Evolutionary conservation across 2,329 filamentous ascomycete species (phyloP).

Genomic region (Colletotrichum musicola): DNA sequence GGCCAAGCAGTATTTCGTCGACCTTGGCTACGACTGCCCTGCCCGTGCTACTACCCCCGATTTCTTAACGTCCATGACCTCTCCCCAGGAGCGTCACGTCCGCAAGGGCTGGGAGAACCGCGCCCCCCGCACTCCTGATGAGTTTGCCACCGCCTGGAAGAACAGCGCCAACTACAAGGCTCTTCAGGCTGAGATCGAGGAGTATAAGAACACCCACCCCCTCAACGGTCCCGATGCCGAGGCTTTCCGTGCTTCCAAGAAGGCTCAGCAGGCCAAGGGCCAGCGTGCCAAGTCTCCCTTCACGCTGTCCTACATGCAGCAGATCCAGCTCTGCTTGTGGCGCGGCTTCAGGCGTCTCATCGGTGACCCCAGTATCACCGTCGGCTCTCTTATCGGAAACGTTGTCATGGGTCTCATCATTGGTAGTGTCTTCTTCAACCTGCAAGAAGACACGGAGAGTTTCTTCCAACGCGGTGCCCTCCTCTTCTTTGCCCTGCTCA

Average conservation of each 20-base stretch:
- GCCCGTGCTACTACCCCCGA: constrained; percentile 77
- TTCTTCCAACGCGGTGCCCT: constrained; percentile 86
- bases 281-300: constrained; percentile 81
- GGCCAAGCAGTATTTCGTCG: constrained; percentile 74
- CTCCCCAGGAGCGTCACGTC: constrained; percentile 66
- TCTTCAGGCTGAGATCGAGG: constrained; percentile 67
- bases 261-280: constrained; percentile 66
- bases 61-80: constrained; percentile 79
- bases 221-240: constrained; percentile 68
- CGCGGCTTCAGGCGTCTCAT: constrained; percentile 83
- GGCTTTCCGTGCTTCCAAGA: constrained; percentile 67
- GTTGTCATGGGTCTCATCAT: constrained; percentile 82
- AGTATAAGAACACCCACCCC: constrained; percentile 66
- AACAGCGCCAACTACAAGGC: constrained; percentile 63
- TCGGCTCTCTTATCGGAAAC: constrained; percentile 79
- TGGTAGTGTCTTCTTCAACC: constrained; percentile 83
- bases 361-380: constrained; percentile 81
- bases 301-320: constrained; percentile 82
- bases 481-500: constrained; percentile 88
- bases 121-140: constrained; percentile 70
- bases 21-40: constrained; percentile 76
- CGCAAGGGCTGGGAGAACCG: constrained; percentile 68
- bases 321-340: constrained; percentile 83
- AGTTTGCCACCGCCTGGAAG: constrained; percentile 71
- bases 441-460: constrained; percentile 72